These are phyloP conservation scores for Pichia insulana DNA, from an alignment of 805 yeast species.

Conservation along the genomic window DNA sequence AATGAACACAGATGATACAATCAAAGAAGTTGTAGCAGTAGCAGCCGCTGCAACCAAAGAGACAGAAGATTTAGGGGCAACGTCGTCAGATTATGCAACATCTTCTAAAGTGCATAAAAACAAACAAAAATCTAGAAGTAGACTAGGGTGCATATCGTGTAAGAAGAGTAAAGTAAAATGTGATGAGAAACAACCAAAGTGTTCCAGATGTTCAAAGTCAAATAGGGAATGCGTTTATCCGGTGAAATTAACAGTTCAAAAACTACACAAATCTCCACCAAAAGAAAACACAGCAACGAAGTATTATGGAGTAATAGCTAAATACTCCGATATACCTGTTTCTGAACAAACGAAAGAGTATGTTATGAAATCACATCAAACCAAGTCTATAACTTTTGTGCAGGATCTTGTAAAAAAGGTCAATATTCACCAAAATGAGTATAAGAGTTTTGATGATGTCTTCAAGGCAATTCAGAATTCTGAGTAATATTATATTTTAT, in stretches of 20 bases:
- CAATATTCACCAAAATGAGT: not conserved
- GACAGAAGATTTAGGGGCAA: not conserved
- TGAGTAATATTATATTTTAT: not conserved
- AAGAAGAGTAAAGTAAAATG: slow-evolving; percentile 20
- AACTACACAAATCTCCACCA: not conserved
- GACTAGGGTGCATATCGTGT: slow-evolving; percentile 10
- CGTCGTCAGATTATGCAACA: not conserved
- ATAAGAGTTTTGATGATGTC: not conserved
- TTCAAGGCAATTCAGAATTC: not conserved
- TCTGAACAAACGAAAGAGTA: too few species aligned
- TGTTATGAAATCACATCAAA: too few species aligned
- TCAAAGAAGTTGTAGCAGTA: too few species aligned
- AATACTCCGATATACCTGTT: not conserved
- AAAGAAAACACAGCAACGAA: not conserved
- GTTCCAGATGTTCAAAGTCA: slow-evolving; percentile 12
- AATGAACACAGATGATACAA: too few species aligned
- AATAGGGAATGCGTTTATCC: slow-evolving; percentile 4
- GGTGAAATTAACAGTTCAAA: not conserved
- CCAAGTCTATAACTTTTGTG: too few species aligned
- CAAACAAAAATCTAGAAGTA: slow-evolving; percentile 4
- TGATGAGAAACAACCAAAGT: slow-evolving; percentile 17
- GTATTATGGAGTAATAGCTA: not conserved
- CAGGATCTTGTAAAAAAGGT: not conserved
- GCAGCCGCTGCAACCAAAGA: not conserved
- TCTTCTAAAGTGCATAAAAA: not conserved